Base-by-base conservation (phyloP, 2,329 filamentous ascomycete species). In the Aspergillus unguis region DNA sequence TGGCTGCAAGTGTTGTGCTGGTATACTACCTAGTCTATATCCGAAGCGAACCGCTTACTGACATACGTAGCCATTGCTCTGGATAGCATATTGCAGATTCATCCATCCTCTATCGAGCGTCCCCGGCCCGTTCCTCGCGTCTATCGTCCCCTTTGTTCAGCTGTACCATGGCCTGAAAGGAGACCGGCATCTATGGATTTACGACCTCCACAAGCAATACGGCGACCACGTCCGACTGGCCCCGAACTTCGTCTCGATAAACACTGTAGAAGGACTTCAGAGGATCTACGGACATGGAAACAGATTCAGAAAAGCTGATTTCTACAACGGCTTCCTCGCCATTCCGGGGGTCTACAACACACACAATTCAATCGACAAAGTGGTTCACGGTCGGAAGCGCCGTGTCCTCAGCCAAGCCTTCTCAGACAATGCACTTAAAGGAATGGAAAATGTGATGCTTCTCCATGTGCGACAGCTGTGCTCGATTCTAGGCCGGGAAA, bases 221-320 rank as follows among this genome's bases (percentile, higher is more conserved):
- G 88, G 87, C 4, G 62, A 55, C 11, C 63, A 84, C 46, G 86
- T 92, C n/a, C 87, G 90, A 28, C 88, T 87, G 59, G 87, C 87
- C 0, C 90, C 90, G 41, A 90, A 90, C 69, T 83, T 82, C 55
- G 74, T 95, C 38, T 89, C 85, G 1, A 83, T 95, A 74, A 92
- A 94, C 77, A 85, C 84, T 50, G 81, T 80, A 55, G 79, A 80
- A 6, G 86, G 87, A 4, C 57, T 70, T 4, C 65, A 69, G 52
- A 71, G 73, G 42, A 74, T 74, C 48, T 74, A 74, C 50, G 70
- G 71, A 1, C 69, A 72, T 40, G 69, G 70, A 4, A 74, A 73
- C 52, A 60, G 63, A 1, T 56, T 74, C n/a, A 63, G 70, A 48
- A 89, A 90, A 72, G 80, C 85, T 37, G 79, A 85, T 60, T 89